Evolutionary conservation across 305 asterid genomes (phyloP), one percentile per base, ranked within the genome.

Genomic region (Andrographis paniculata): DNA sequence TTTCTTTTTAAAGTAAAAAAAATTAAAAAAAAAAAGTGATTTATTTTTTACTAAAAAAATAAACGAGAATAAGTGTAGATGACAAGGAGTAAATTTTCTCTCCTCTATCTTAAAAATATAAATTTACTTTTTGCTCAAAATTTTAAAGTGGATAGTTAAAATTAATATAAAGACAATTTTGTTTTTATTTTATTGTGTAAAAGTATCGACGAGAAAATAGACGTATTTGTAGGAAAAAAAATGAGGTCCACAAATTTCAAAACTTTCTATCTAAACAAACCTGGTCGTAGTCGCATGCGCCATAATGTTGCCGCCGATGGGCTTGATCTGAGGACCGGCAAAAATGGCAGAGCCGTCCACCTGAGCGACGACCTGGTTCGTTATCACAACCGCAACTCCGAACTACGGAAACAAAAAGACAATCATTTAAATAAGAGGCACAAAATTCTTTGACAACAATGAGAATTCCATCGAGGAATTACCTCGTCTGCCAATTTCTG

Each of bases 291-390:
- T 76, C 30, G 99, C 94, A 71, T 83, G 95, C 0, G 96, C 96
- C 96, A 86, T 86, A 21, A 91, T 91, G 66, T 86, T 91, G 9
- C 96, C 98, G 31, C 98, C 98, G 18, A 86, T 86, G 38, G 96
- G 98, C 61, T 89, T 89, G 61, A 72, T 37, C 64, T 86, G 98
- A 28, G 96, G 98, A 35, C 96, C 96, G 5, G 89, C 82, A 52
- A 89, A 89, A 12, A 76, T 59, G 13, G 94, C 95, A 41, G 95
- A 83, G 48, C 95, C 96, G 41, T 86, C 96, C 54, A 86, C 99
- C 80, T 91, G 99, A 21, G 99, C 96, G 24, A 91, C 96, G 12
- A 91, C 99, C 80, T 86, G 99, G 79, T 91, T 91, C 1, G 96
- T 86, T 37, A 91, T 83, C 21, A 91, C 95, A 58, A 91, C 95